These are phyloP conservation scores for Moricandia arvensis DNA, from an alignment of 345 rosid genomes.

Conservation along the genomic window DNA sequence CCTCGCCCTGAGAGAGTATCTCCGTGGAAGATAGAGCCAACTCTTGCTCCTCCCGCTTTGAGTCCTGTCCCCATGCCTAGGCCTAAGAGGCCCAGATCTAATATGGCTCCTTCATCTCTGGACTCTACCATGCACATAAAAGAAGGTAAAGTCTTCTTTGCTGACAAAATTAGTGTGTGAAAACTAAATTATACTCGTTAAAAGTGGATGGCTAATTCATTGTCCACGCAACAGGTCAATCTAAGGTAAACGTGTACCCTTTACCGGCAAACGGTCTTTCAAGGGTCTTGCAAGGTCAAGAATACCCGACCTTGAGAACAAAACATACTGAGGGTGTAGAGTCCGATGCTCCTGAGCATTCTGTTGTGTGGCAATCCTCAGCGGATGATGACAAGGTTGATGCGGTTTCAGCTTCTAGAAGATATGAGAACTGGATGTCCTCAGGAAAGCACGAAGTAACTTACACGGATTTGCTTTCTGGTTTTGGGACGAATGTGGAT, in stretches of 20 bases:
- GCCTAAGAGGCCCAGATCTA: constrained; percentile 63
- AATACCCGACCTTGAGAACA: constrained; percentile 64
- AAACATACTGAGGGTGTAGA: constrained; percentile 50
- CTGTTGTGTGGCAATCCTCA: constrained; percentile 54
- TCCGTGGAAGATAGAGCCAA: constrained; percentile 87
- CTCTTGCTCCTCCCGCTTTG: constrained; percentile 70
- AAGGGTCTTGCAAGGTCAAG: constrained; percentile 85
- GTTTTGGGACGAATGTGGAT: constrained; percentile 49
- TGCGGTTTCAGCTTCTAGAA: constrained; percentile 44
- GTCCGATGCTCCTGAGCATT: constrained; percentile 53
- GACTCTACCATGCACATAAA: constrained; percentile 56
- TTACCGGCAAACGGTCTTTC: constrained; percentile 51
- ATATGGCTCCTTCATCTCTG: constrained; percentile 46
- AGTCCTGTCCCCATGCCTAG: constrained; percentile 59
- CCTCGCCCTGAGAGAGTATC: constrained; percentile 87
- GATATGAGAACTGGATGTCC: constrained; percentile 53
- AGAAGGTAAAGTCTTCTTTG: constrained; percentile 53
- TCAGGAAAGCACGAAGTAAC: constrained; percentile 52
- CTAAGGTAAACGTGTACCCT: constrained; percentile 53
- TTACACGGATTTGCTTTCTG: constrained; percentile 64
- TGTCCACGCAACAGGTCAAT: constrained; percentile 35
- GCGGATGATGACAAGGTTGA: constrained; percentile 60
- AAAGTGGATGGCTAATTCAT: constrained; percentile 5
- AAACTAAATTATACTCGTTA: not conserved
- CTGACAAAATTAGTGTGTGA: not conserved